phyloP scores from a whole-genome alignment of 371 early-diverging fungal genomes.

The Syncephalis plumigaleata region DNA sequence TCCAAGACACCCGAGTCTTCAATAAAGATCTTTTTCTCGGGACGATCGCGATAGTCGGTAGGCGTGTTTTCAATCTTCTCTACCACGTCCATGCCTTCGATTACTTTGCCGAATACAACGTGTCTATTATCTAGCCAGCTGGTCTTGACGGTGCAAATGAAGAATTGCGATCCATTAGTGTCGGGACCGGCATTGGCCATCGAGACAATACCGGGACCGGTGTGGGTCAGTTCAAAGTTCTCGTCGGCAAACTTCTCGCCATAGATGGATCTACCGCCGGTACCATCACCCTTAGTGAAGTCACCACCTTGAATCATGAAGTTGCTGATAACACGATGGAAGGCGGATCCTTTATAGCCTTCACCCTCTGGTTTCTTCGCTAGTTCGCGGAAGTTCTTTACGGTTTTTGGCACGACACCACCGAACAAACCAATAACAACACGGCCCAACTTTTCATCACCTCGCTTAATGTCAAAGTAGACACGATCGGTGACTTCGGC shows the following conservation, averaged over 20 bases:
- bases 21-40: conserved; percentile 3
- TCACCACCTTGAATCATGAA: conserved; percentile 99
- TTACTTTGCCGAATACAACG: conserved; percentile 94
- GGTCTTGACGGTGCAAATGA: conserved; percentile 74
- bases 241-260: conserved; percentile 93
- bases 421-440: conserved; percentile 75
- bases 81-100: conserved; percentile 27
- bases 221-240: conserved; percentile 92
- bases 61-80: conserved; percentile 9
- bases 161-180: conserved; percentile 99
- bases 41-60: conserved; percentile 9
- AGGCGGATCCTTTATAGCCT: conserved; percentile 78
- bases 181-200: conserved; percentile 95
- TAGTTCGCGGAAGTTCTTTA: conserved; percentile 71
- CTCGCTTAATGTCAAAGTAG: conserved; percentile 81
- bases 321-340: conserved; percentile 85
- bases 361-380: conserved; percentile 41
- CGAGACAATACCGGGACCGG: conserved; percentile 63
- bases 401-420: conserved; percentile 67
- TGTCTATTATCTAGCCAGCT: conserved; percentile 97
- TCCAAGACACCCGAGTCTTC: neutral
- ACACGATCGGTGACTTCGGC: conserved; percentile 31
- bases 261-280: conserved; percentile 96
- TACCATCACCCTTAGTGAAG: conserved; percentile 87
- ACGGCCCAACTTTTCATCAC: conserved; percentile 59